Evolutionary conservation across 192 early-diverging fungal species (phyloP).

Genomic region (Gaertneriomyces semiglobifer): DNA sequence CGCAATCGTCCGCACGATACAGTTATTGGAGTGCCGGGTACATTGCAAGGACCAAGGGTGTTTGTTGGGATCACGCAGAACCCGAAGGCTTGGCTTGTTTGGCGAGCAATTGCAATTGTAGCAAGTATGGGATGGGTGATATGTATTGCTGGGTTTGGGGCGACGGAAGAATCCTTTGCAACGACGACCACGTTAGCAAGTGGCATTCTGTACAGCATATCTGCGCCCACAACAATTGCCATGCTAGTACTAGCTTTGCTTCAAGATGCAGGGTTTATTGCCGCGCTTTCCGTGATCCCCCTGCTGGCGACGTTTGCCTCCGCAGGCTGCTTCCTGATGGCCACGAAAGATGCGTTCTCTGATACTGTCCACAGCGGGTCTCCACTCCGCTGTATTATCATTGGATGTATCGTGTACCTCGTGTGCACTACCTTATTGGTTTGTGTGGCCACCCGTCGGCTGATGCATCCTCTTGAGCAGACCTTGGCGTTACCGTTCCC

Average conservation of each 20-base stretch:
- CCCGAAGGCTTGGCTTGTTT: background rate
- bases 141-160: conserved; percentile 3
- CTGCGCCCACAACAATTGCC: conserved; percentile 1
- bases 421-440: background rate
- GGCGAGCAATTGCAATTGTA: conserved; percentile 2
- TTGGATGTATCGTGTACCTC: conserved; percentile 3
- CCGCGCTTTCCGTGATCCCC: background rate
- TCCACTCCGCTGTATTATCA: conserved; percentile 1
- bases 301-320: background rate
- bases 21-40: background rate
- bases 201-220: background rate
- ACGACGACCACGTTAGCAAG: background rate
- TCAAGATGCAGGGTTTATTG: background rate
- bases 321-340: background rate
- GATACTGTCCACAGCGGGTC: background rate
- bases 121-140: conserved; percentile 15
- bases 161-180: background rate
- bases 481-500: background rate
- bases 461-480: background rate
- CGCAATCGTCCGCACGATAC: background rate
- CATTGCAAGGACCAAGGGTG: background rate
- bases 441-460: background rate
- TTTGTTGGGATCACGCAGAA: conserved; percentile 4
- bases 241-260: background rate
- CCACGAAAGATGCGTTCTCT: background rate